Conservation (phyloP, 2,329 filamentous ascomycete species). For the Pseudocercospora ulei region DNA sequence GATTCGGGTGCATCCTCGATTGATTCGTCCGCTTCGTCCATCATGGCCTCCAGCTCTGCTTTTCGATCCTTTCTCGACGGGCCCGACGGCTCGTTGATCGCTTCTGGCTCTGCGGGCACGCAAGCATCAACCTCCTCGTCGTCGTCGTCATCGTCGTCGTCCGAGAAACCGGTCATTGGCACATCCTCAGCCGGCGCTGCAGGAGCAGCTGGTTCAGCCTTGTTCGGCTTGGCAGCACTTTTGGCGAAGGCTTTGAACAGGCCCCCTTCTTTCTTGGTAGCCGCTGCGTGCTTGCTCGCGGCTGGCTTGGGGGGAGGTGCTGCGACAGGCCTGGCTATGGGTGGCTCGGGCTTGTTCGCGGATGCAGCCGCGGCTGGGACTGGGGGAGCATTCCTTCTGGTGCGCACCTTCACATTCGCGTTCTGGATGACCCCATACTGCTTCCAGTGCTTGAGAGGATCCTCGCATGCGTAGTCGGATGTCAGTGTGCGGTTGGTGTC, state of each 20-base stretch:
- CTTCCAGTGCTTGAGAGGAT: slow-evolving; percentile 50
- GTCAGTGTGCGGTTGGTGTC: slow-evolving; percentile 58
- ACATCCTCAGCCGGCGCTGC: slow-evolving; percentile 32
- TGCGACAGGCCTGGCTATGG: slow-evolving; percentile 13
- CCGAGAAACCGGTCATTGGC: slow-evolving; percentile 33
- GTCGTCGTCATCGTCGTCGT: slow-evolving; percentile 47
- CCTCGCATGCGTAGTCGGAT: slow-evolving; percentile 48
- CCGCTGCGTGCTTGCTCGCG: slow-evolving; percentile 34
- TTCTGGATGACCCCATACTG: slow-evolving; percentile 69
- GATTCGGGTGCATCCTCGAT: slow-evolving; percentile 26
- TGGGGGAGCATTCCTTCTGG: slow-evolving; percentile 34
- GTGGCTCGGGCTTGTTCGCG: slow-evolving; percentile 20
- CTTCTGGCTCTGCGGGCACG: slow-evolving; percentile 18
- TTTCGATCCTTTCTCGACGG: slow-evolving; percentile 53
- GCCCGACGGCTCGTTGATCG: slow-evolving; percentile 23
- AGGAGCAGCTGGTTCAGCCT: slow-evolving; percentile 33
- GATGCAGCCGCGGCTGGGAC: slow-evolving; percentile 29
- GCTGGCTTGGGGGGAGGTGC: slow-evolving; percentile 35
- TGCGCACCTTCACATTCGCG: slow-evolving; percentile 52
- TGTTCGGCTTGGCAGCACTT: slow-evolving; percentile 34
- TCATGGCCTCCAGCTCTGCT: slow-evolving; percentile 60
- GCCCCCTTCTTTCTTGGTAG: slow-evolving; percentile 47
- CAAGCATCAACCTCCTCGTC: too few relatives aligned
- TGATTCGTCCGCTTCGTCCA: slow-evolving; percentile 51
- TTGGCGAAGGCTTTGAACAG: too few relatives aligned